Evolutionary conservation across 257 asterid species (phyloP), one percentile per base, ranked within the genome.

Genomic region (Solanum acaule): DNA sequence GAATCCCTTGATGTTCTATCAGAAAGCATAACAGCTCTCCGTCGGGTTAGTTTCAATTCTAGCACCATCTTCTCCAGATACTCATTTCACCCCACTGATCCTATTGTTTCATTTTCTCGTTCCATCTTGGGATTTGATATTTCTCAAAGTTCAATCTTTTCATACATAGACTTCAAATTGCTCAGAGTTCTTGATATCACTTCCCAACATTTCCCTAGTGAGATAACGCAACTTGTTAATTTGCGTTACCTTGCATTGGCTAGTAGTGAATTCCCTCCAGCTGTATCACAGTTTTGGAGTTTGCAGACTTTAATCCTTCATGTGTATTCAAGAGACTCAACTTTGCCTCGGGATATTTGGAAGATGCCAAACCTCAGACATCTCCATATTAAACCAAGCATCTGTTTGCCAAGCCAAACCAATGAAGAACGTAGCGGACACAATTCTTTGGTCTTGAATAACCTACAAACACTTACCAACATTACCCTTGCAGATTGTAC

Each of bases 241-340:
- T 31, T 90, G 87, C 78, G 92, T 85, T 92, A 84, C 34, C 91
- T 90, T 16, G 91, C 88, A 0, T 83, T 92, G 88, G 84, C 91
- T 18, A 70, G 89, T 33, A 89, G 77, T 34, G 71, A 89, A 27
- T 87, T 88, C 38, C 92, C 91, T 63, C 27, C 85, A 82, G 6
- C 84, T 4, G 8, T 81, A 8, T 86, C 87, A 2, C 27, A 52
- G 16, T 77, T 86, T 8, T n/a, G 56, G 78, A 89, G 89, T 86
- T 90, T 92, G 27, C 92, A 90, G 83, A 90, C 90, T 68, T 89
- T 92, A 35, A 85, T 92, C 31, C 49, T 92, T 56, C 87, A 88
- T 70, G 87, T 89, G 89, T 90, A 90, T 31, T 13, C 40, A 73
- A 37, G 56, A 63, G 86, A 10, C 75, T 89, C 88, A 70, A 37